Evolutionary conservation across 1,284 basidiomycete genomes (phyloP).

Genomic region (Caloboletus inedulis): DNA sequence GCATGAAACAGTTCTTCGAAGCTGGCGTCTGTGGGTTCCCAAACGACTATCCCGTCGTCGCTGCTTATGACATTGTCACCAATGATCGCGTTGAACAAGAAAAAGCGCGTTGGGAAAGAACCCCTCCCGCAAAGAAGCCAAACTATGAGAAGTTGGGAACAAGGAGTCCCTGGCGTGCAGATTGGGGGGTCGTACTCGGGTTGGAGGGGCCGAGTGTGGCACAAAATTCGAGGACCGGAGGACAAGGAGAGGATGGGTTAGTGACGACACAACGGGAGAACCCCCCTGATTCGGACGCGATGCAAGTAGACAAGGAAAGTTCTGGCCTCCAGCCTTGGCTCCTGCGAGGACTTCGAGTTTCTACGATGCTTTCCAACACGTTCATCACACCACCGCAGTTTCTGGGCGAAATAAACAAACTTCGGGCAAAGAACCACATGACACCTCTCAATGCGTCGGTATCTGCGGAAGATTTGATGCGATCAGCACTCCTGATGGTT

Average conservation of each 20-base stretch:
- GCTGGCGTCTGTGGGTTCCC: conserved; percentile 74
- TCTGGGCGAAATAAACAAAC: conserved; percentile 52
- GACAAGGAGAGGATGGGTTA: conserved; percentile 37
- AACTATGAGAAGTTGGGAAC: conserved; percentile 69
- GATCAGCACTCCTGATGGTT: conserved; percentile 63
- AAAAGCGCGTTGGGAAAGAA: conserved; percentile 66
- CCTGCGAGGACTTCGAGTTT: conserved; percentile 52
- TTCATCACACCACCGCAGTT: conserved; percentile 45
- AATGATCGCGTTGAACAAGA: conserved; percentile 49
- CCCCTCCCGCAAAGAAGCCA: conserved; percentile 80
- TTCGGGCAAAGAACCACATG: conserved; percentile 54
- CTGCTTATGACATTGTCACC: conserved; percentile 51
- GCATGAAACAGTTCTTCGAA: conserved; percentile 75
- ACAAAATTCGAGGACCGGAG: background rate
- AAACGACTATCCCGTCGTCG: conserved; percentile 68
- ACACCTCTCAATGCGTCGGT: conserved; percentile 35
- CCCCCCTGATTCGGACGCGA: conserved; percentile 10
- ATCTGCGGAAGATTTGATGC: conserved; percentile 46
- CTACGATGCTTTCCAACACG: conserved; percentile 44
- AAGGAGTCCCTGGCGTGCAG: conserved; percentile 68
- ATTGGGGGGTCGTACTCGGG: conserved; percentile 69
- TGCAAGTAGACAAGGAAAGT: conserved; percentile 9
- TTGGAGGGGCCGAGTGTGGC: conserved; percentile 25
- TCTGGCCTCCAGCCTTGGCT: conserved; percentile 54
- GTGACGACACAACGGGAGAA: conserved; percentile 54